phyloP scores from a whole-genome alignment of 805 yeast species.

The Kregervanrija fluxuum region DNA sequence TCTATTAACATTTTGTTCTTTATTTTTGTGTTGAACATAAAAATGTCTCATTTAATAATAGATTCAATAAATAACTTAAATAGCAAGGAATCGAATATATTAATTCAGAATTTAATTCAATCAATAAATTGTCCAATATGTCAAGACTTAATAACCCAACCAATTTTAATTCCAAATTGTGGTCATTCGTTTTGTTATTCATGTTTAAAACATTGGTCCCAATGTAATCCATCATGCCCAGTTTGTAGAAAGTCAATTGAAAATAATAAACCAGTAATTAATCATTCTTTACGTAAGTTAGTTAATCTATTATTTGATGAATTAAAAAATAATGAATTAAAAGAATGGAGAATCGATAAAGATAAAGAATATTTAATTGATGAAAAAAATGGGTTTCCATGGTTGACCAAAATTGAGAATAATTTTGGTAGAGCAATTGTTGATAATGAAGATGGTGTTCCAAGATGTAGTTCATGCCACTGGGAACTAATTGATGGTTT shows the following conservation, averaged over 20 bases:
- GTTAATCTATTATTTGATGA: constrained; percentile 33
- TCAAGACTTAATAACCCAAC: constrained; percentile 60
- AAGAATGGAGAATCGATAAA: constrained; percentile 22
- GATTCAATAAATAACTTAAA: too few relatives aligned
- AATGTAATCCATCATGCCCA: constrained; percentile 55
- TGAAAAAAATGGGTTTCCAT: constrained; percentile 18
- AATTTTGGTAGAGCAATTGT: constrained; percentile 42
- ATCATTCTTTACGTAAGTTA: constrained; percentile 43
- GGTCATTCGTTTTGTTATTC: constrained; percentile 73
- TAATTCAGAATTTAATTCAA: too few relatives aligned
- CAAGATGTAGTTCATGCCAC: constrained; percentile 68
- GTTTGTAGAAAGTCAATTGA: constrained; percentile 48
- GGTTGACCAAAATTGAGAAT: constrained; percentile 47
- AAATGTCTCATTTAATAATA: too few relatives aligned
- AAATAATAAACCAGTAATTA: constrained; percentile 41
- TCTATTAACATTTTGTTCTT: too few relatives aligned
- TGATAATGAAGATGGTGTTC: constrained; percentile 64
- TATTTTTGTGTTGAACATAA: too few relatives aligned
- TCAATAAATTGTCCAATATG: constrained; percentile 54
- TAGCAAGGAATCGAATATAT: too few relatives aligned
- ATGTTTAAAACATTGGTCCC: constrained; percentile 59
- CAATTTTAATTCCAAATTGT: constrained; percentile 50
- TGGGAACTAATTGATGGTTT: constrained; percentile 68
- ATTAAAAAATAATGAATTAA: too few relatives aligned
- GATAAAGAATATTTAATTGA: constrained; percentile 35